Percentiles rank a stretch among this genome's conserved stretches.
Conservation (phyloP, 2,329 filamentous ascomycete genomes). For the Grosmannia penicillata region DNA sequence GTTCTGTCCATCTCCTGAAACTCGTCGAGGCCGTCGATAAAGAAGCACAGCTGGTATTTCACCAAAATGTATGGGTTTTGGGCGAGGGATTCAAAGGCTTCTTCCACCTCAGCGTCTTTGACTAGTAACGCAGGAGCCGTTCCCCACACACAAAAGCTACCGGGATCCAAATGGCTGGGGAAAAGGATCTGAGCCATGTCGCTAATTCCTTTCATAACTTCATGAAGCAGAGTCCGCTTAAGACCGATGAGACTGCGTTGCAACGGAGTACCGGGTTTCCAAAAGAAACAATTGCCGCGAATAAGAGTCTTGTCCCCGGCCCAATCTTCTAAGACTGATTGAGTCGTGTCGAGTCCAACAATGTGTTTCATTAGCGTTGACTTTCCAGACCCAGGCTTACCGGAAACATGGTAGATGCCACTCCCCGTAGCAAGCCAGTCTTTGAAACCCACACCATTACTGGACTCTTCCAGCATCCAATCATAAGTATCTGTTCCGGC, state of each 20-base stretch:
- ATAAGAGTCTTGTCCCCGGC: background rate
- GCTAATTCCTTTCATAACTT: background rate
- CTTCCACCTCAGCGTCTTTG: background rate
- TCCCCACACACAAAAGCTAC: background rate
- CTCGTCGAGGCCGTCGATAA: constrained; percentile 5
- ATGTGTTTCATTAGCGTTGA: constrained; percentile 4
- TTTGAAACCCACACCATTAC: too few relatives aligned
- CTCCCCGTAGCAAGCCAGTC: constrained; percentile 1
- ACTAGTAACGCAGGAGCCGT: background rate
- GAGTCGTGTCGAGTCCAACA: background rate
- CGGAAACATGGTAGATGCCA: constrained; percentile 3
- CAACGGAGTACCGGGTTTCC: background rate
- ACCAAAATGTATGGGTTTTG: background rate
- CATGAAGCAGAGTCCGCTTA: constrained; percentile 1
- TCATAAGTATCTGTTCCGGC: too few relatives aligned
- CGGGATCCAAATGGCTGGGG: background rate
- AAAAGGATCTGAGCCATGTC: background rate
- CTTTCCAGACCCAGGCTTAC: constrained; percentile 5
- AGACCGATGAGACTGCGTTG: background rate
- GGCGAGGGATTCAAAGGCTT: background rate
- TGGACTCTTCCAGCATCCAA: too few relatives aligned
- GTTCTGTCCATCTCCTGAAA: background rate
- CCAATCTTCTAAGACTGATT: background rate
- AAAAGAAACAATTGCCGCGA: background rate
- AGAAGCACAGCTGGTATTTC: background rate